A percentile compares a stretch with the other conserved stretches of the same genome.
Conservation (phyloP, 495 filamentous ascomycete genomes). For the Echria macrotheca region DNA sequence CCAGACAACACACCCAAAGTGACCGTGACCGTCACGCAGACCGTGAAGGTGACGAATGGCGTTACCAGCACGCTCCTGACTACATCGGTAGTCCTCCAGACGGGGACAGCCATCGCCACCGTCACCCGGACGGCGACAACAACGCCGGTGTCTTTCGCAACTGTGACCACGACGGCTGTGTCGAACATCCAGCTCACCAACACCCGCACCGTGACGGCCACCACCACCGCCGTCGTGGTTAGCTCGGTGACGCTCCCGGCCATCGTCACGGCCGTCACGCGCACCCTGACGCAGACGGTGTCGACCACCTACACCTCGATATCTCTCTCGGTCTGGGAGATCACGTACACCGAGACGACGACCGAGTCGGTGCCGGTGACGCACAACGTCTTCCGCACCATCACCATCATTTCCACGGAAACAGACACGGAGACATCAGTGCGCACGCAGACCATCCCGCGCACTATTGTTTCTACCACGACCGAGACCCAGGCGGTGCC, state of each 20-base stretch:
- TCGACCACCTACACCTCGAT: background rate
- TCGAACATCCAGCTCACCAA: background rate
- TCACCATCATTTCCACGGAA: conserved; percentile 4
- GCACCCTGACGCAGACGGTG: conserved; percentile 4
- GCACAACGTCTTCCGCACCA: conserved; percentile 10
- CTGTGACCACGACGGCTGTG: background rate
- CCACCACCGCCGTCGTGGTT: too few relatives aligned
- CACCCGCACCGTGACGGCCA: conserved; percentile 7
- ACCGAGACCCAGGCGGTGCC: background rate
- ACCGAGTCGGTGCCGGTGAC: conserved; percentile 1
- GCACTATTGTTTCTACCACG: too few relatives aligned
- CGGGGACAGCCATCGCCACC: too few relatives aligned
- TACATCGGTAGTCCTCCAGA: background rate
- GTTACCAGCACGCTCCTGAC: background rate
- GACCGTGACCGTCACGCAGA: conserved; percentile 4
- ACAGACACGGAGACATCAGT: background rate
- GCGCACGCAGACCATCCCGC: background rate
- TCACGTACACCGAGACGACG: background rate
- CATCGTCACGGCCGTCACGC: conserved; percentile 1
- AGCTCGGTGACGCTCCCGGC: too few relatives aligned
- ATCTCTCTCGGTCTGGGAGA: conserved; percentile 3
- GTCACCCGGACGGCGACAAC: background rate
- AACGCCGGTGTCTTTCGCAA: background rate
- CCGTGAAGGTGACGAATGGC: background rate
- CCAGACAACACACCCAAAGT: background rate